These are phyloP conservation scores for Saccharum spontaneum DNA, from an alignment of 176 grass and related monocot genomes.

Conservation along the genomic window DNA sequence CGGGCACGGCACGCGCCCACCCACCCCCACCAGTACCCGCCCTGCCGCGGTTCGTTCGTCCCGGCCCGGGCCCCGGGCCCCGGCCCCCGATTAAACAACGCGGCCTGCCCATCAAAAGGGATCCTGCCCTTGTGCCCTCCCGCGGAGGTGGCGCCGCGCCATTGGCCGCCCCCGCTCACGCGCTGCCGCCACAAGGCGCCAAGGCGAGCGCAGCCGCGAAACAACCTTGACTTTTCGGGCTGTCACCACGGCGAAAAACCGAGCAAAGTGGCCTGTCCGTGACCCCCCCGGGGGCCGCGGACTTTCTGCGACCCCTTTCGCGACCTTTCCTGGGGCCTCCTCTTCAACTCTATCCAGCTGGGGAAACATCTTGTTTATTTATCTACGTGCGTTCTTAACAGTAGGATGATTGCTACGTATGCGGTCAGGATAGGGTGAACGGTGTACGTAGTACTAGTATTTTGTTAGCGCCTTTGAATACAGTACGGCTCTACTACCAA, in stretches of 20 bases:
- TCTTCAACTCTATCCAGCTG: neutral
- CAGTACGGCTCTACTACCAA: neutral
- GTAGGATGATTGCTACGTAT: neutral
- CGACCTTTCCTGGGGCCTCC: neutral
- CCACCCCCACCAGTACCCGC: neutral
- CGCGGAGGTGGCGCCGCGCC: slow-evolving; percentile 11
- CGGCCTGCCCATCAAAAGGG: neutral
- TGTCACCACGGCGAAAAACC: neutral
- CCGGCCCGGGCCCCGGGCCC: no score
- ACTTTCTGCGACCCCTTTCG: slow-evolving; percentile 32
- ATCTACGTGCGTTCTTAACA: neutral
- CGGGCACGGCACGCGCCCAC: slow-evolving; percentile 1
- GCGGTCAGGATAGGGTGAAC: neutral
- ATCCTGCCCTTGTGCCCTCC: neutral
- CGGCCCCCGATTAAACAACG: slow-evolving; percentile 14
- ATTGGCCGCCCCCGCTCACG: slow-evolving; percentile 26
- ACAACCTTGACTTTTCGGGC: slow-evolving; percentile 43
- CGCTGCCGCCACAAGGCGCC: slow-evolving; percentile 43
- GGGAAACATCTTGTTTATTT: neutral
- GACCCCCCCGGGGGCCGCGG: neutral
- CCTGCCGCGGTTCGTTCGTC: neutral
- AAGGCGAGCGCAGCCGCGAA: neutral
- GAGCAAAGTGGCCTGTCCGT: neutral
- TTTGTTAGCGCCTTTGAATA: neutral
- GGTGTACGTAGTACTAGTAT: neutral